Evolutionary conservation across 345 rosid species (phyloP).

Genomic region (Alliaria petiolata): DNA sequence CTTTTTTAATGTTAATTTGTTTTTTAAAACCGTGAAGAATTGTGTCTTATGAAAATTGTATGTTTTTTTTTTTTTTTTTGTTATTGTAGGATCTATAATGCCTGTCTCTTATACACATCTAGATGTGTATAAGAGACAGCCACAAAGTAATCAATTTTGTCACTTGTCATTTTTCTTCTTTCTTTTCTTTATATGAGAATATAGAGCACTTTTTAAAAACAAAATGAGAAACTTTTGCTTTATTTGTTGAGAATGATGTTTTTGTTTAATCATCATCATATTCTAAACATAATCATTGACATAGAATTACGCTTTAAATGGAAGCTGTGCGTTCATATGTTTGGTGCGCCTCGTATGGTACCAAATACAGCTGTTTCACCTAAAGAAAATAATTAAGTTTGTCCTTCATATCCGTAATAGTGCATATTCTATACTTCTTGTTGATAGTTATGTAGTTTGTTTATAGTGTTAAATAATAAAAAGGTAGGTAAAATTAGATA

Average conservation of each 20-base stretch:
- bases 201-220: slow-evolving; percentile 6
- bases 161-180: slow-evolving; percentile 14
- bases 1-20: neutral
- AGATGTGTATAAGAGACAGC: too few species aligned
- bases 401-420: neutral
- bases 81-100: slow-evolving; percentile 33
- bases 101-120: too few species aligned
- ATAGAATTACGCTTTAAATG: slow-evolving; percentile 19
- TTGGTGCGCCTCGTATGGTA: neutral
- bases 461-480: neutral
- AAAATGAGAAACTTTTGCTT: too few species aligned
- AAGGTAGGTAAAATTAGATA: neutral
- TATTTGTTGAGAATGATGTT: slow-evolving; percentile 22
- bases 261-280: slow-evolving; percentile 14
- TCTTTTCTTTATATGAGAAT: slow-evolving; percentile 8
- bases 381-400: neutral
- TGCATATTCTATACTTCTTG: neutral
- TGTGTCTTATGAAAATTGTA: neutral
- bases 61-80: neutral
- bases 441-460: neutral
- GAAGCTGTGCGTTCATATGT: slow-evolving; percentile 11
- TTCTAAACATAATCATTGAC: slow-evolving; percentile 30
- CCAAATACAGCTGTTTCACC: neutral
- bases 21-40: neutral
- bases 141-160: slow-evolving; percentile 32